Percentiles rank a stretch among this genome's conserved stretches.
phyloP scores from a whole-genome alignment of 2,329 filamentous ascomycete species.

The Ceratocystis cacaofunesta region DNA sequence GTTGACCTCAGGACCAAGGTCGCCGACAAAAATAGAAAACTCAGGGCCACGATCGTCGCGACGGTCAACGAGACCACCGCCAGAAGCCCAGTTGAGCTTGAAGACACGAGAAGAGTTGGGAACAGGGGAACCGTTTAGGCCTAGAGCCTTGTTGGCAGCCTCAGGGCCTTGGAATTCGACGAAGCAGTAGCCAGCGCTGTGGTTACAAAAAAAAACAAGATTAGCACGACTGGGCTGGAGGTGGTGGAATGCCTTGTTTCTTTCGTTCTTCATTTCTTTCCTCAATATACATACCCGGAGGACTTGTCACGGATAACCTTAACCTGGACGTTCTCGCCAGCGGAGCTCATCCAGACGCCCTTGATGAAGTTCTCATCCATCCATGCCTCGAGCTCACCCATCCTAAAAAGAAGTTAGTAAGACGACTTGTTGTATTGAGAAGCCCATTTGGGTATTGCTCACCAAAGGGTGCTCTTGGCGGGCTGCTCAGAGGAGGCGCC shows the following conservation, averaged over 20 bases:
- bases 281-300: constrained; percentile 54
- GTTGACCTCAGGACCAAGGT: constrained; percentile 94
- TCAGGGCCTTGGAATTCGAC: constrained; percentile 78
- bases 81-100: constrained; percentile 98
- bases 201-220: background rate
- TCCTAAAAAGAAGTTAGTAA: constrained; percentile 42
- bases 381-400: constrained; percentile 98
- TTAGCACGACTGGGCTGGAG: constrained; percentile 17
- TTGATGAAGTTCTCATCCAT: constrained; percentile 99
- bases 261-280: background rate
- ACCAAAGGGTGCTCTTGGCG: constrained; percentile 46
- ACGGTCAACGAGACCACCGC: constrained; percentile 85
- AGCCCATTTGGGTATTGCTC: constrained; percentile 19
- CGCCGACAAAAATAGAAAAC: constrained; percentile 94
- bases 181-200: constrained; percentile 94
- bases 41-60: constrained; percentile 93
- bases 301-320: constrained; percentile 99
- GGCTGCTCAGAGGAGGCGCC: constrained; percentile 29
- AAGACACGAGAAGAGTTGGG: constrained; percentile 90
- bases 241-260: too few relatives aligned
- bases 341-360: constrained; percentile 73
- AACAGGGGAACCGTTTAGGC: constrained; percentile 74
- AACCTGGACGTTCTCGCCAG: constrained; percentile 90
- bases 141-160: constrained; percentile 80
- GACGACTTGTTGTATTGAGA: background rate